These are phyloP conservation scores for Pisolithus microcarpus DNA, from an alignment of 768 basidiomycete species.

Conservation along the genomic window DNA sequence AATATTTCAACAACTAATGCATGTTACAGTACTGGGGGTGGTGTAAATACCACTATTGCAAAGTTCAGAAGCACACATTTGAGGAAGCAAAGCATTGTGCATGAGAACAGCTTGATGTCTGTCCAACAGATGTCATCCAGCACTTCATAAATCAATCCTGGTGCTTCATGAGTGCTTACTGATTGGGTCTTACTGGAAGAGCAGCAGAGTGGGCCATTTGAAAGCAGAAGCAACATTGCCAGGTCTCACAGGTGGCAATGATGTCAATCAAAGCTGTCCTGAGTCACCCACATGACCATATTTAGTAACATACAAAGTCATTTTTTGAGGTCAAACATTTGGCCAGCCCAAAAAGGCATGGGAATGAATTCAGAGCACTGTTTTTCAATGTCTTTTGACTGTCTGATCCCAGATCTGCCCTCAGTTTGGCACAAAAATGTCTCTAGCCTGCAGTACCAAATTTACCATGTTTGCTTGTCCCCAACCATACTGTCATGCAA, in stretches of 20 bases:
- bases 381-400: too few species aligned
- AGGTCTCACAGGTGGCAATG: constrained; percentile 26
- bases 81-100: background rate
- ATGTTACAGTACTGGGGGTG: background rate
- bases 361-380: too few species aligned
- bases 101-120: background rate
- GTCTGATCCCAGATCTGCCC: too few species aligned
- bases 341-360: too few species aligned
- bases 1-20: too few species aligned
- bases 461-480: too few species aligned
- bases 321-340: too few species aligned
- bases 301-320: too few species aligned
- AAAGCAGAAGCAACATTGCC: constrained; percentile 16
- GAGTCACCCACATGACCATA: background rate
- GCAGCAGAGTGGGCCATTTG: constrained; percentile 32
- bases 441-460: too few species aligned
- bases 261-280: constrained; percentile 26
- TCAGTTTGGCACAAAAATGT: too few species aligned
- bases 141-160: constrained; percentile 15
- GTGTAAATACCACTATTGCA: background rate
- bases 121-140: background rate
- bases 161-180: constrained; percentile 32
- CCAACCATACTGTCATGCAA: too few species aligned
- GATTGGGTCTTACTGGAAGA: constrained; percentile 27
- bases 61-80: background rate